These are phyloP conservation scores for Clonostachys sp. DNA, from an alignment of 2,329 filamentous ascomycete species.

Conservation along the genomic window DNA sequence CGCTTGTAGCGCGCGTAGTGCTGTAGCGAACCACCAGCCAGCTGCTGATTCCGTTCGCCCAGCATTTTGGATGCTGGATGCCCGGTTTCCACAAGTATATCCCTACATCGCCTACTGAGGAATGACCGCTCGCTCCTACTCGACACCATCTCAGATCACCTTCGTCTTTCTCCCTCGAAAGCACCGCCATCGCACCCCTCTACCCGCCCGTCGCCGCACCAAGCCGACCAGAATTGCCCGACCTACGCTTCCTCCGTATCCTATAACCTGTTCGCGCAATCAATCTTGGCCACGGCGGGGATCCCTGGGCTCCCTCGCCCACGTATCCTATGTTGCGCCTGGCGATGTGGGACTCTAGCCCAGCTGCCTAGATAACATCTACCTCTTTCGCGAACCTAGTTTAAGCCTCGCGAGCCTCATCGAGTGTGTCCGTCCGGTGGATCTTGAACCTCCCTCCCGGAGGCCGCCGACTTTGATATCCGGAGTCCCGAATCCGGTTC, in stretches of 20 bases:
- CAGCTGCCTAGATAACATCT: neutral
- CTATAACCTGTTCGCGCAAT: neutral
- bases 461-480: no score
- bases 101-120: neutral
- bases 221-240: neutral
- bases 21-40: no score
- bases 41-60: no score
- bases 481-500: neutral
- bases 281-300: neutral
- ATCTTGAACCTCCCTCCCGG: no score
- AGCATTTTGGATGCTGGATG: no score
- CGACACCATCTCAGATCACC: neutral
- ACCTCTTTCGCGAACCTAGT: neutral
- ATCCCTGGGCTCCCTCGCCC: neutral
- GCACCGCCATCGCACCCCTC: neutral
- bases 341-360: slow-evolving; percentile 2
- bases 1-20: no score
- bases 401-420: no score
- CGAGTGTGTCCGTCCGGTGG: no score
- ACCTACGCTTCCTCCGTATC: neutral
- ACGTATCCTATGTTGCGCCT: neutral
- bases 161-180: neutral
- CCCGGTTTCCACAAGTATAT: neutral
- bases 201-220: neutral
- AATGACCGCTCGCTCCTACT: neutral